Evolutionary conservation across 1,139 yeast species (phyloP), one percentile per base, ranked within the genome.

Genomic region (Scheffersomyces cryptocercus): DNA sequence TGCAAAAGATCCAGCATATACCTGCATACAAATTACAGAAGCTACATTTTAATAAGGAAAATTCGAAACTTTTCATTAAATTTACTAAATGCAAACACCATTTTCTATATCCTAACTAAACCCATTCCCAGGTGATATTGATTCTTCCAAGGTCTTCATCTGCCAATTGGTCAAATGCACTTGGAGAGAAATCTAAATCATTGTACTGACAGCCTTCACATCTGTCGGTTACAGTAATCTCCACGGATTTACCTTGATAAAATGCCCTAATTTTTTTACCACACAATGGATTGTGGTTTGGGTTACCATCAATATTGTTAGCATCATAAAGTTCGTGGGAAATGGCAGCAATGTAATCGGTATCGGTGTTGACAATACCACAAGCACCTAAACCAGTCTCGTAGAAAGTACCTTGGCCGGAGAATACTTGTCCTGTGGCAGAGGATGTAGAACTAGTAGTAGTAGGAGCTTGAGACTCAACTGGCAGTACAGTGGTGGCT

Each of bases 351-450:
- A 82, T 73, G 51, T 62, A 63, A 55, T 83, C 87, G 20, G 69
- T 36, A 52, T 74, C 81, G 28, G 67, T 42, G 65, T 62, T 74
- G 48, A 69, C 63, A 44, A 53, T 47, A 38, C 88, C 88, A 65
- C 88, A 82, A 28, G 88, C 82, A 44, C 87, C 88, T 46, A 81
- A 63, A 16, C 82, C 85, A 28, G 81, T 65, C 39, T 66, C 65
- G 67, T 77, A 82, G 72, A 62, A 82, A 43, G 88, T 82, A 50
- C 84, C 87, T 45, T 81, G 70, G 46, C 88, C 87, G 26, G 68
- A 49, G 61, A 53, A 50, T 39, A 57, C 39, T 53, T 40, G 40
- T 26, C 54, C 55, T n/a, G 57, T 35, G 16, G 49, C 40, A 8
- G 58, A 29, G 9, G 58, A 37, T 16, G 59, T 20, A 24, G 58